Conservation (phyloP, 192 early-diverging fungal genomes). For the Umbelopsis sp. region DNA sequence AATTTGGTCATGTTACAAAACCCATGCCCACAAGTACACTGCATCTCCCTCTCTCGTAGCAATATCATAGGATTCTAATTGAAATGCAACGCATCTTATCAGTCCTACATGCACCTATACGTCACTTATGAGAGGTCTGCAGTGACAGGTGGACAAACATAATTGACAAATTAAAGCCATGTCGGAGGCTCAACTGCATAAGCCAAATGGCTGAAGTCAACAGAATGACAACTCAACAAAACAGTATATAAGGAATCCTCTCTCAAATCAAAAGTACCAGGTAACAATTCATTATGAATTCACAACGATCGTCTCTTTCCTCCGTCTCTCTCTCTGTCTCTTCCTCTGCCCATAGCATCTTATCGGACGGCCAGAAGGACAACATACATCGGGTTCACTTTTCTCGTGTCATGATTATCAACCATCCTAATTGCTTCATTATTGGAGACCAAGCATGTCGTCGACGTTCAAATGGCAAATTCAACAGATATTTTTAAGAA, state of each 20-base stretch:
- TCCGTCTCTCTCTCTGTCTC: not conserved
- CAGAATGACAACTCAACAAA: not conserved
- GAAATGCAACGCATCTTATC: too few relatives aligned
- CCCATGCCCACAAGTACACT: too few relatives aligned
- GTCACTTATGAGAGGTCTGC: too few relatives aligned
- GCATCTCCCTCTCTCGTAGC: too few relatives aligned
- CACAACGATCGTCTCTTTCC: not conserved
- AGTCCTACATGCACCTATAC: too few relatives aligned
- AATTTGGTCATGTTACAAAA: too few relatives aligned
- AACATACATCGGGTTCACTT: not conserved
- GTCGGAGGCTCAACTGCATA: not conserved
- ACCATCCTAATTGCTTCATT: not conserved
- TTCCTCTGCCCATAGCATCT: not conserved
- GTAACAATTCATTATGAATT: not conserved
- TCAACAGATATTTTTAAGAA: not conserved
- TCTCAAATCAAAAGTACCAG: not conserved
- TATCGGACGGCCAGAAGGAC: not conserved
- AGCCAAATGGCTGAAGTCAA: not conserved
- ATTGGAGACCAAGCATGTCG: not conserved
- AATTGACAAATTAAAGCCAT: not conserved
- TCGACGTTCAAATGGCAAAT: not conserved
- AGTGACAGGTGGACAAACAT: too few relatives aligned
- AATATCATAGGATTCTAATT: too few relatives aligned
- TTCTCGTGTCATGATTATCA: constrained; percentile 5
- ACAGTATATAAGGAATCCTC: not conserved